Conservation (phyloP, 257 asterid species). For the Galeopsis tetrahit region DNA sequence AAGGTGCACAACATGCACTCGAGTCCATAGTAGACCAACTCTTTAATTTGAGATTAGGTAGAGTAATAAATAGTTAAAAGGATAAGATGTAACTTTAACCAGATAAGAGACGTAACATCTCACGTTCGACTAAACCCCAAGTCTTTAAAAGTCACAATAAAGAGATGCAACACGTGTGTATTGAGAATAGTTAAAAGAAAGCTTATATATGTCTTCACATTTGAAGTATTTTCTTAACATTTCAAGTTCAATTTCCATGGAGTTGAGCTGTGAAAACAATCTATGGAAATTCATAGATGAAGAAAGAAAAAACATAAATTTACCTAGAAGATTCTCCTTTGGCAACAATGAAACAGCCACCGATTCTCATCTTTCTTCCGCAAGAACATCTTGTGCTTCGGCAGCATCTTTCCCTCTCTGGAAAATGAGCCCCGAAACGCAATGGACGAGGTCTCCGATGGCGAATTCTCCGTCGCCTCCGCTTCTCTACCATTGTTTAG, state of each 20-base stretch:
- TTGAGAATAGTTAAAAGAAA: background rate
- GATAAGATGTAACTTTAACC: no score
- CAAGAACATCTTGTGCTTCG: constrained; percentile 71
- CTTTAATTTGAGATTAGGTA: no score
- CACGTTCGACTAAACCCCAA: no score
- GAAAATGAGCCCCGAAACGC: constrained; percentile 56
- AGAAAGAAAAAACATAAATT: constrained; percentile 43
- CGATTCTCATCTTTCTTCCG: constrained; percentile 45
- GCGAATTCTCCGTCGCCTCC: constrained; percentile 46
- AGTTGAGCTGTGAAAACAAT: constrained; percentile 40
- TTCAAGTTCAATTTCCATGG: constrained; percentile 39
- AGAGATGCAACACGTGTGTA: background rate
- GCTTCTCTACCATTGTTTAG: constrained; percentile 65
- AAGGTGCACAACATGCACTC: no score
- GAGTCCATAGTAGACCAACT: no score
- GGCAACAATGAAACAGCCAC: constrained; percentile 34
- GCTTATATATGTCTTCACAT: background rate
- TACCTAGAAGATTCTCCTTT: constrained; percentile 60
- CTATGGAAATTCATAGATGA: constrained; percentile 55
- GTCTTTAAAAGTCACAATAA: background rate
- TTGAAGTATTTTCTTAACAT: background rate
- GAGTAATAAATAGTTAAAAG: no score
- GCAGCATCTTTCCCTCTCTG: constrained; percentile 44
- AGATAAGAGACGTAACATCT: no score
- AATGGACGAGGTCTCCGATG: constrained; percentile 67